Evolutionary conservation across 495 filamentous ascomycete genomes (phyloP).

Genomic region (Friedmanniomyces simplex): DNA sequence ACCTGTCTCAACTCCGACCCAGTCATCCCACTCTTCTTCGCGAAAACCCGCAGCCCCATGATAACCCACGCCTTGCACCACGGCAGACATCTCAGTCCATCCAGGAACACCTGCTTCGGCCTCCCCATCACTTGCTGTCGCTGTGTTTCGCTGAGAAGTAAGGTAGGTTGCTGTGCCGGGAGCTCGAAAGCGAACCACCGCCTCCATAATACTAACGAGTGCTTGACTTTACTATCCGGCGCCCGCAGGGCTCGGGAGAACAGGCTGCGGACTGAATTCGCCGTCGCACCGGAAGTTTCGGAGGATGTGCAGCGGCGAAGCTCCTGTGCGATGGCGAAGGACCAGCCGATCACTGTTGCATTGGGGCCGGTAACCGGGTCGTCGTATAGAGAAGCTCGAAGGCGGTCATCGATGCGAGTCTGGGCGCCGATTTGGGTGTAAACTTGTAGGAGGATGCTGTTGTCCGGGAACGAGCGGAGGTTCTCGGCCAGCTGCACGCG

Average conservation of each 20-base stretch:
- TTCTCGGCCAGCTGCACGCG: conserved; percentile 49
- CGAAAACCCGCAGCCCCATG: conserved; percentile 23
- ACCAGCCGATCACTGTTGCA: conserved; percentile 39
- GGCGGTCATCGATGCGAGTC: conserved; percentile 53
- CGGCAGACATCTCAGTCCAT: conserved; percentile 26
- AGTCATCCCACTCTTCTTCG: conserved; percentile 24
- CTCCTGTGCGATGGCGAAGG: conserved; percentile 62
- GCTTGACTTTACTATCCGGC: conserved; percentile 17
- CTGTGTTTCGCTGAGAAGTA: neutral
- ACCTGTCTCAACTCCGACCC: conserved; percentile 37
- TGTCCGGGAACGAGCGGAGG: conserved; percentile 56
- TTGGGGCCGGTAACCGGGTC: conserved; percentile 30
- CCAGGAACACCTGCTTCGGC: conserved; percentile 27
- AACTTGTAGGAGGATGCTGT: conserved; percentile 65
- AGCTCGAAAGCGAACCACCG: conserved; percentile 26
- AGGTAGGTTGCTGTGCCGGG: neutral
- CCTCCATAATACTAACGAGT: conserved; percentile 24
- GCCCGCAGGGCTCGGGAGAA: conserved; percentile 21
- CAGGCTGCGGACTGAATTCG: conserved; percentile 22
- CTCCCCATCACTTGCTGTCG: conserved; percentile 2
- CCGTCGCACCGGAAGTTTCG: conserved; percentile 16
- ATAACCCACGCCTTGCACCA: conserved; percentile 38
- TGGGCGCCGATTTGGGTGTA: conserved; percentile 35
- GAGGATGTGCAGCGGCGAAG: conserved; percentile 10
- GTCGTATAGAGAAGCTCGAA: conserved; percentile 49